These are phyloP conservation scores for Penicillium bovifimosum DNA, from an alignment of 495 filamentous ascomycete genomes.

Conservation along the genomic window DNA sequence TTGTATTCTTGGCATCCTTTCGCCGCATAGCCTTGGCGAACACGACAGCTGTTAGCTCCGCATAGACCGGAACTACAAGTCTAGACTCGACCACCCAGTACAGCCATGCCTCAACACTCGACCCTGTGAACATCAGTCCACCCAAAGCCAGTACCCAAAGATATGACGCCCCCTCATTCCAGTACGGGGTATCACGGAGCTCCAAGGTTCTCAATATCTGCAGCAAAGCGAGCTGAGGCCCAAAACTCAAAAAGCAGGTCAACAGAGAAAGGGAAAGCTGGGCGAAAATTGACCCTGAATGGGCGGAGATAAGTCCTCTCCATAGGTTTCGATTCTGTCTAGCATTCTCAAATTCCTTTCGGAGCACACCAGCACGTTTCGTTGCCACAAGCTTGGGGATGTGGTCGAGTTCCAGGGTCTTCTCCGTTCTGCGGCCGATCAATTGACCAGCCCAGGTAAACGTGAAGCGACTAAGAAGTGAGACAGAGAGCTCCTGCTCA, in stretches of 20 bases:
- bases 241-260: slow-evolving; percentile 55
- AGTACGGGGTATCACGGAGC: slow-evolving; percentile 31
- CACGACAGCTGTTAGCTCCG: slow-evolving; percentile 65
- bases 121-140: slow-evolving; percentile 46
- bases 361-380: slow-evolving; percentile 26
- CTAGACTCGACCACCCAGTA: slow-evolving; percentile 63
- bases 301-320: slow-evolving; percentile 51
- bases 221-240: slow-evolving; percentile 64
- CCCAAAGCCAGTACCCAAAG: slow-evolving; percentile 64
- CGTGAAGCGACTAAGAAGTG: slow-evolving; percentile 55
- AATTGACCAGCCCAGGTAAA: slow-evolving; percentile 57
- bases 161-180: slow-evolving; percentile 47
- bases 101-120: slow-evolving; percentile 55
- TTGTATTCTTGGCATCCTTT: slow-evolving; percentile 63
- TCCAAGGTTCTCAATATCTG: slow-evolving; percentile 61
- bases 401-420: slow-evolving; percentile 54
- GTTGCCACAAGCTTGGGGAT: slow-evolving; percentile 43
- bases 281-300: slow-evolving; percentile 46
- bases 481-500: slow-evolving; percentile 57
- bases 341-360: slow-evolving; percentile 46
- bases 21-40: slow-evolving; percentile 74
- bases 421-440: slow-evolving; percentile 47
- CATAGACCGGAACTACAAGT: slow-evolving; percentile 58
- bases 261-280: slow-evolving; percentile 52
- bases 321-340: slow-evolving; percentile 51